phyloP scores from a whole-genome alignment of 1,284 basidiomycete genomes.

The Trichosporon faecale region DNA sequence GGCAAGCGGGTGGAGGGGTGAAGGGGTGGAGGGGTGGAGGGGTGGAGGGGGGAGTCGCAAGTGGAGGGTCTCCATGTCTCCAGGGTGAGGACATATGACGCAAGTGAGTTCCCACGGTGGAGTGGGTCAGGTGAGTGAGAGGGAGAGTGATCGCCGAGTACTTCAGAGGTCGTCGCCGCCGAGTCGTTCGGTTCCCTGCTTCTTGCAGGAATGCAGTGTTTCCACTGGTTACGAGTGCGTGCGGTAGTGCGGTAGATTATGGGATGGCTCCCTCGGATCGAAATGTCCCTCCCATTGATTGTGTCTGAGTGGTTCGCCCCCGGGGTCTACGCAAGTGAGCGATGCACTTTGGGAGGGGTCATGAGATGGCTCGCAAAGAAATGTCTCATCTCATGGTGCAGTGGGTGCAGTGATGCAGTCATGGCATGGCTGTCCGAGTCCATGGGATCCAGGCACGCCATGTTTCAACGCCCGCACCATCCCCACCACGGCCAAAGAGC shows the following conservation, averaged over 20 bases:
- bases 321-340: no score
- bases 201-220: neutral
- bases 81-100: neutral
- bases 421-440: neutral
- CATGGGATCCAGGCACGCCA: neutral
- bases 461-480: constrained; percentile 1
- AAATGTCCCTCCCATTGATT: no score
- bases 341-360: no score
- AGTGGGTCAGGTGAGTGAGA: neutral
- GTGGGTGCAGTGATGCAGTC: no score
- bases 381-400: neutral
- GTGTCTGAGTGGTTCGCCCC: neutral
- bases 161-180: neutral
- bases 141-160: neutral
- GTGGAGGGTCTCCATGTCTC: neutral
- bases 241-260: no score
- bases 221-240: neutral
- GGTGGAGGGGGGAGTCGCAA: neutral
- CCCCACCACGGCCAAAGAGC: neutral
- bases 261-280: no score
- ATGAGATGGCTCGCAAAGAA: neutral
- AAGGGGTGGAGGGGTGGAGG: neutral
- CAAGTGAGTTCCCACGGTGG: constrained; percentile 6
- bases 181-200: neutral
- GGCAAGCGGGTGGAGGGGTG: neutral